phyloP scores from a whole-genome alignment of 768 basidiomycete genomes.

The button mushroom (Agaricus bisporus) region DNA sequence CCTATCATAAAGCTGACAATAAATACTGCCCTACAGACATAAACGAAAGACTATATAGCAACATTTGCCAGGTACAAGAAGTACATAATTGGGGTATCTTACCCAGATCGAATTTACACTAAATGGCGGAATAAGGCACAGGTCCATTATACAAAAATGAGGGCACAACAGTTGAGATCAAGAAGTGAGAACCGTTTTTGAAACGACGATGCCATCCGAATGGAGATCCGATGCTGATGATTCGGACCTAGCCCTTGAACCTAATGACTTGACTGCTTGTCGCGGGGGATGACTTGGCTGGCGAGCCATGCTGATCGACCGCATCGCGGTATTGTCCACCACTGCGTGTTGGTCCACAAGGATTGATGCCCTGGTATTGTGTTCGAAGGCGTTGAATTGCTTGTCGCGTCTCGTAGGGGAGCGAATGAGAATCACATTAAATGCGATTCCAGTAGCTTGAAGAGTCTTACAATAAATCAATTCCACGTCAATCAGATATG shows the following conservation, averaged over 20 bases:
- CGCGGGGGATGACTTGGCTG: background rate
- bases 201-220: background rate
- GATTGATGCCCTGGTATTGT: background rate
- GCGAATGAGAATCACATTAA: conserved; percentile 8
- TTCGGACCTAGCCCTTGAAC: background rate
- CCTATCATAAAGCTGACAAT: too few relatives aligned
- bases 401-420: conserved; percentile 6
- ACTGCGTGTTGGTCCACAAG: background rate
- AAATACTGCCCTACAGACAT: too few relatives aligned
- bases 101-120: too few relatives aligned
- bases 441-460: conserved; percentile 7
- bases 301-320: background rate
- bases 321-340: background rate
- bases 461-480: background rate
- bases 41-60: too few relatives aligned
- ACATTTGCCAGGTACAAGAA: too few relatives aligned
- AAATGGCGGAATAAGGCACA: too few relatives aligned
- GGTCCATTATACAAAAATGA: too few relatives aligned
- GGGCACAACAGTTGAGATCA: too few relatives aligned
- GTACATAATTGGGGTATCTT: too few relatives aligned
- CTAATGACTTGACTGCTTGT: background rate
- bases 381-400: conserved; percentile 5
- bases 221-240: background rate
- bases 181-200: background rate
- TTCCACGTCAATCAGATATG: background rate